Base-by-base conservation (phyloP, 805 yeast species). In the Nakazawaea ishiwadae region DNA sequence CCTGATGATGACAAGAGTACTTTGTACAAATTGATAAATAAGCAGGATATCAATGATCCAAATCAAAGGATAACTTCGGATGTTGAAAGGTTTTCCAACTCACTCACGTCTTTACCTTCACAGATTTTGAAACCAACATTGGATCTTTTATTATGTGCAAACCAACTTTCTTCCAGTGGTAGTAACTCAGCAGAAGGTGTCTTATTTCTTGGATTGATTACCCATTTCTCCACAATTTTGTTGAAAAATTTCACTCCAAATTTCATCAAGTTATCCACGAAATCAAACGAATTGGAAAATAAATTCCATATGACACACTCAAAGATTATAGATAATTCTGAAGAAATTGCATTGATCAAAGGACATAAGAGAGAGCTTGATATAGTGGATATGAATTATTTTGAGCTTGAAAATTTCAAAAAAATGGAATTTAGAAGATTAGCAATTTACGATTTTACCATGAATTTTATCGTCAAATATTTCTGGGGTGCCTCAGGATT, bases 401-500 rank as follows among this genome's bases (percentile, higher is more conserved):
- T 87, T 60, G 82, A 84, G 48, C 68, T 89, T 50, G 93, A 85
- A 49, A 69, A 81, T 46, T 91, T 89, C 60, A 71, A 82, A 49
- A 77, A 84, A 53, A 75, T 79, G 63, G 90, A 84, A 55, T 73
- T 84, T 48, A 77, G 84, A 63, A 81, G 85, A 51, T 39, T 69
- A 65, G 81, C 91, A 21, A 59, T 84, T 19, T 91, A 89, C 61
- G 89, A 89, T 55, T 75, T 86, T 50, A 84, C 91, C 2, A 93
- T 91, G 50, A 86, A 84, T 37, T 90, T 89, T 53, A 79, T 88
- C 40, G 90, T 90, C 47, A 90, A 90, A 63, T 90, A 90, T 62
- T 77, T 88, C 37, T 84, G 96, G 90, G 98, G 98, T 47, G 98
- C 96, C 2, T 87, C 93, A 24, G 98, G 98, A 9, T 71, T 90